A percentile compares a stretch with the other conserved stretches of the same genome.
Conservation (phyloP, 2,329 filamentous ascomycete species). For the Neopestalotiopsis sp. region DNA sequence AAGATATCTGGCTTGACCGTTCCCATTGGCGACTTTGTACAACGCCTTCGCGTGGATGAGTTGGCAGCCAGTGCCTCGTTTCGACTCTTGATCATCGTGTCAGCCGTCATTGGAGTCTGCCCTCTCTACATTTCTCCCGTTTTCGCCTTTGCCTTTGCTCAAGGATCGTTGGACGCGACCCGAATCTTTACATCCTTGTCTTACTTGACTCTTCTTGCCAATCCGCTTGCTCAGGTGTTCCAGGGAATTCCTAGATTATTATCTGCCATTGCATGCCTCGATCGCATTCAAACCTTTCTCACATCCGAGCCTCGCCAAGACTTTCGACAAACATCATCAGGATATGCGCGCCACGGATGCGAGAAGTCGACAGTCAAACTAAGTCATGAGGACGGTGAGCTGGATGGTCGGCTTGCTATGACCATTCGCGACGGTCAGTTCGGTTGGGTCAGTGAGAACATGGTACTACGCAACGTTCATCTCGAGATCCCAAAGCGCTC, state of each 20-base stretch:
- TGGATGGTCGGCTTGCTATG: conserved; percentile 22
- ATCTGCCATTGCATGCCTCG: conserved; percentile 44
- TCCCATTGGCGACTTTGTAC: conserved; percentile 35
- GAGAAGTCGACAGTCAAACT: background rate
- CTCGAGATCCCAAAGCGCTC: no score
- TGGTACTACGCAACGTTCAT: no score
- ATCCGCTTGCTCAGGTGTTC: conserved; percentile 46
- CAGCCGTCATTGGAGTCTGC: conserved; percentile 36
- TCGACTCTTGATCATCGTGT: conserved; percentile 39
- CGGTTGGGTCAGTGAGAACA: no score
- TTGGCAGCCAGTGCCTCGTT: conserved; percentile 42
- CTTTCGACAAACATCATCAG: conserved; percentile 23
- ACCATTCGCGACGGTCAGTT: no score
- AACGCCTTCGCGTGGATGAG: conserved; percentile 42
- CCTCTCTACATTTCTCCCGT: conserved; percentile 29
- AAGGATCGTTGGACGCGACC: conserved; percentile 29
- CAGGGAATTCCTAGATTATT: conserved; percentile 43
- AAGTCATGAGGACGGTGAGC: background rate
- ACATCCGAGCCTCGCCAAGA: conserved; percentile 33
- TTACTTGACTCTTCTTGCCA: conserved; percentile 43
- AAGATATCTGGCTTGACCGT: conserved; percentile 44
- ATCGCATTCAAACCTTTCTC: conserved; percentile 46
- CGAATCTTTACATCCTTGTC: conserved; percentile 49
- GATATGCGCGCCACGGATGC: background rate
- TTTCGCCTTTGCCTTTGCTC: conserved; percentile 39